Evolutionary conservation across 2,329 filamentous ascomycete genomes (phyloP), one percentile per base, ranked within the genome.

Genomic region (Aspergillus udagawae): DNA sequence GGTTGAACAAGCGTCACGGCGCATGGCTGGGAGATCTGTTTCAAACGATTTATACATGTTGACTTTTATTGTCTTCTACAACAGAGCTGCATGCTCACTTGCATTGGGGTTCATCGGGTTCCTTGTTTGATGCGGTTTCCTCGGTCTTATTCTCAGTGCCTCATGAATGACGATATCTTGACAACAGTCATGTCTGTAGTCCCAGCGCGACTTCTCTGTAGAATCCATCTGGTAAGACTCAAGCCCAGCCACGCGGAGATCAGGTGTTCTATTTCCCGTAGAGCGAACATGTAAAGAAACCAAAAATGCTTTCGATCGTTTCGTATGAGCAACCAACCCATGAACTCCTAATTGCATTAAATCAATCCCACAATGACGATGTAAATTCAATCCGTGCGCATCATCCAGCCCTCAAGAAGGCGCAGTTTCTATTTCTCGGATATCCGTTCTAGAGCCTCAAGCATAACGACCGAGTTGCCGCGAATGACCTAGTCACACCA

Each of bases 391-490:
- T 59, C 65, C 57, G 53, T 52, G 57, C 52, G 48, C 51, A 58
- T 60, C 59, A 41, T 54, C 50, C 50, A 20, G 38, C 51, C 42
- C 42, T 28, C 21, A 14, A 51, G n/a, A 20, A 23, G 21, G 38
- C 21, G 54, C 42, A 47, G 44, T 25, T 27, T 63, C 72, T 71
- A 76, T 70, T 76, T 75, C 52, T 77, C 74, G 62, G 67, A 69
- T 62, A 77, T 77, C 57, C 75, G 75, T 60, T 77, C 75, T 17
- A 77, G 65, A 42, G 75, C 75, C 71, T 99, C 95, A 55, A 99
- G 85, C 93, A 99, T 97, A 55, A 99, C 92, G 27, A 99, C 92
- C 1, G 93, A 96, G 79, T 99, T 99, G 63, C 94, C 94, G 67
- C 95, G 90, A 70, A 99, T 97, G 63, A 97, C 90, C 89, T 92